phyloP scores from a whole-genome alignment of 768 basidiomycete species.

The Tulasnella sp. region DNA sequence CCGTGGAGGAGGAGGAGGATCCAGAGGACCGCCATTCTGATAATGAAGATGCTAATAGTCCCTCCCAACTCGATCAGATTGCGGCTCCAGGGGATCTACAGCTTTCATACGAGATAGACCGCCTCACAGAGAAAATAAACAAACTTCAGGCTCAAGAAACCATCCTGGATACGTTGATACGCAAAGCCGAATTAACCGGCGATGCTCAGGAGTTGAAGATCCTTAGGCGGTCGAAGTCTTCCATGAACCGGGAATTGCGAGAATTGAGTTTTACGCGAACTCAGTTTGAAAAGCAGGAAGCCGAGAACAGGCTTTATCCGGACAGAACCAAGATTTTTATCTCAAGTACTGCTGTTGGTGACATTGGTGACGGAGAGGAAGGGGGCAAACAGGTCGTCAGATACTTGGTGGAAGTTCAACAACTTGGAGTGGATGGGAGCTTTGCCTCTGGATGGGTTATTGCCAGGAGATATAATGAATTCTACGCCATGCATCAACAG shows the following conservation, averaged over 20 bases:
- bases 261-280: conserved; percentile 78
- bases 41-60: conserved; percentile 36
- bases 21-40: conserved; percentile 30
- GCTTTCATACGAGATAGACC: conserved; percentile 71
- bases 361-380: conserved; percentile 39
- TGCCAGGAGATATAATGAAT: conserved; percentile 89
- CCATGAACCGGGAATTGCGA: conserved; percentile 69
- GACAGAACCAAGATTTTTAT: conserved; percentile 77
- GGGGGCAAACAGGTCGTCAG: conserved; percentile 82
- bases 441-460: conserved; percentile 86
- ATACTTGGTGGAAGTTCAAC: conserved; percentile 86
- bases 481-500: conserved; percentile 75
- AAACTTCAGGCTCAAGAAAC: conserved; percentile 68
- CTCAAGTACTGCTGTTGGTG: conserved; percentile 57
- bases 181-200: conserved; percentile 89
- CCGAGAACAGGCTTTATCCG: conserved; percentile 75
- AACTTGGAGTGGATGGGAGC: conserved; percentile 63
- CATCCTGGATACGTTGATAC: conserved; percentile 77
- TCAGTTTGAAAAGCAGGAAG: conserved; percentile 89
- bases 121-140: conserved; percentile 60
- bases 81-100: conserved; percentile 85
- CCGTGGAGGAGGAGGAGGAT: conserved; percentile 30
- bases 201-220: conserved; percentile 76
- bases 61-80: too few species aligned
- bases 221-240: conserved; percentile 65